Base-by-base conservation (phyloP, 148 eudicot genomes). In the Cornus florida region DNA sequence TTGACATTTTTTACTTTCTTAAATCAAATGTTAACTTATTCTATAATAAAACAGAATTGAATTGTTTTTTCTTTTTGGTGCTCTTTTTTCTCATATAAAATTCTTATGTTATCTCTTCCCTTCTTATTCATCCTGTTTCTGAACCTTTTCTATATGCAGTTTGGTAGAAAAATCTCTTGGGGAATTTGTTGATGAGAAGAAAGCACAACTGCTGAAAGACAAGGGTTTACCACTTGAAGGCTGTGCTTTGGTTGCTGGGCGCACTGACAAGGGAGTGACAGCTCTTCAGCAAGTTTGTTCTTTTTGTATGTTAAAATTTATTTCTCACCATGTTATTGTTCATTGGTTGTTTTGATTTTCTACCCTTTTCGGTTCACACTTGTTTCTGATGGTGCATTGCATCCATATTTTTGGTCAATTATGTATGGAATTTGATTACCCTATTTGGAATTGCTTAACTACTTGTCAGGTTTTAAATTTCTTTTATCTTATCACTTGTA, bases 181-280 rank as follows among this genome's bases (percentile, higher is more conserved):
- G 41, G 83, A 82, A 71, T 96, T 96, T 80, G 90, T 93, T 77
- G 99, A 96, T 88, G 95, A 92, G 72, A 91, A 68, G 91, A 96
- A 96, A 88, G 88, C 88, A 73, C 80, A 86, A 81, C 85, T 82
- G 76, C 84, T 87, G 79, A 93, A 89, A 86, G 91, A 87, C 23
- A 93, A 86, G 85, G 95, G 95, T 72, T 88, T 90, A 84, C 99
- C 98, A 32, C 56, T 92, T 81, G 93, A 96, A 84, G 98, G 89
- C 66, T 78, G 82, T 83, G 83, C 86, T 73, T 71, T 80, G 71
- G 99, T 96, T 81, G 98, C 99, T 85, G 99, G 98, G 62, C 93
- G 99, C 67, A 96, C 99, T 67, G 99, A 96, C 84, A 96, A 96
- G 86, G 98, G 98, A 82, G 99, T 96, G 78, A 82, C 98, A 23